A percentile compares a stretch with the other conserved stretches of the same genome.
phyloP scores from a whole-genome alignment of 2,329 filamentous ascomycete species.

The Tolypocladium ovalisporum region DNA sequence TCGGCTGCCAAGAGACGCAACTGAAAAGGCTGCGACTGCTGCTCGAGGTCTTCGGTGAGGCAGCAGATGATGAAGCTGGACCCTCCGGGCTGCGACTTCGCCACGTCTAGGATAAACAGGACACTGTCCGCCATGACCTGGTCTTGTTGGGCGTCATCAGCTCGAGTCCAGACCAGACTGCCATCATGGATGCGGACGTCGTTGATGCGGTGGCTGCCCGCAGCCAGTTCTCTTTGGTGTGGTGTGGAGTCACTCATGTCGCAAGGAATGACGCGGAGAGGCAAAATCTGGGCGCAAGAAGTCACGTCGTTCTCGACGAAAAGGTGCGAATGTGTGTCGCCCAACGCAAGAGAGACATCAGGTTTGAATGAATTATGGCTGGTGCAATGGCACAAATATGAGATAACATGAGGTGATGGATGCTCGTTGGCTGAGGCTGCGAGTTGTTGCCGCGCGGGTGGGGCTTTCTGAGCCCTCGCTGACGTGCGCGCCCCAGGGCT shows the following conservation, averaged over 20 bases:
- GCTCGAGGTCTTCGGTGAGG: conserved; percentile 22
- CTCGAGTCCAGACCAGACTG: conserved; percentile 15
- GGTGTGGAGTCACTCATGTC: not conserved
- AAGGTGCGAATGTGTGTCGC: not conserved
- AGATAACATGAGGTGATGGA: not conserved
- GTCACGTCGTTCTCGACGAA: not conserved
- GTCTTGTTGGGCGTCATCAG: conserved; percentile 5
- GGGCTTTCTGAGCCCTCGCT: not conserved
- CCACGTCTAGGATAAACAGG: conserved; percentile 13
- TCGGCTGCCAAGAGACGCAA: conserved; percentile 18
- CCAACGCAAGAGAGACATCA: not conserved
- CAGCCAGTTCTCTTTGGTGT: not conserved
- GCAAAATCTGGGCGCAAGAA: not conserved
- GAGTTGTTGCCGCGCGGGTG: not conserved
- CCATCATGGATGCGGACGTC: conserved; percentile 12
- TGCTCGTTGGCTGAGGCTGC: not conserved
- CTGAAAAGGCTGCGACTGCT: conserved; percentile 13
- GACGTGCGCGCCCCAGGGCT: not conserved
- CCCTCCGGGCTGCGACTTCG: not conserved
- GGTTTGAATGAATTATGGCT: not conserved
- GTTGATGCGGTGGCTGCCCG: conserved; percentile 3
- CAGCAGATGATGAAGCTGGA: conserved; percentile 21
- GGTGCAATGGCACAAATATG: not conserved
- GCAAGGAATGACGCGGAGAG: not conserved
- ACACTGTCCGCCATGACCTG: conserved; percentile 14